phyloP scores from a whole-genome alignment of 2,329 filamentous ascomycete genomes.

The Celoporthe dispersa region DNA sequence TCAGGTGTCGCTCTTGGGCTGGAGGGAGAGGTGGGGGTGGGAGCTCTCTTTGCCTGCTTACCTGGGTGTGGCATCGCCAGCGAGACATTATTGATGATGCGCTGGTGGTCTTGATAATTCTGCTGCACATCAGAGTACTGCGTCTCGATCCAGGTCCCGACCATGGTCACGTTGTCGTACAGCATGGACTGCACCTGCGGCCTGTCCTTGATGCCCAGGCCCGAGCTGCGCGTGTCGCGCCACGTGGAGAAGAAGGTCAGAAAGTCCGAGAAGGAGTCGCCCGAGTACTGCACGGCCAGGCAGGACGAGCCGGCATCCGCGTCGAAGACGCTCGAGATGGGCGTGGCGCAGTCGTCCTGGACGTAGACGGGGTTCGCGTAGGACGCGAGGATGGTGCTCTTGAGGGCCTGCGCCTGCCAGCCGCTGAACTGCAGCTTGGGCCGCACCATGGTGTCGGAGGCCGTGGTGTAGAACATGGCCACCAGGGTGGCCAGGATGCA shows the following conservation, averaged over 20 bases:
- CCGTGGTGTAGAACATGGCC: conserved; percentile 76
- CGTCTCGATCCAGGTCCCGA: conserved; percentile 69
- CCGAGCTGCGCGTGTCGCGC: conserved; percentile 50
- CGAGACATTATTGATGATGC: conserved; percentile 76
- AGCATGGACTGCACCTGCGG: conserved; percentile 66
- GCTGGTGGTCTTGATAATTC: conserved; percentile 51
- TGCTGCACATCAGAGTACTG: conserved; percentile 55
- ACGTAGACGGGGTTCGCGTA: conserved; percentile 69
- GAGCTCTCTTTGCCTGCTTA: neutral
- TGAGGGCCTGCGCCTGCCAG: conserved; percentile 53
- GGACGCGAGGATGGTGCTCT: conserved; percentile 60
- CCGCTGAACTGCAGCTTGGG: conserved; percentile 68
- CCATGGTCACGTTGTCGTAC: conserved; percentile 74
- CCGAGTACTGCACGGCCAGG: conserved; percentile 70
- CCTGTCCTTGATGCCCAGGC: conserved; percentile 49
- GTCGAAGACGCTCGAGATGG: conserved; percentile 54
- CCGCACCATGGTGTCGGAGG: conserved; percentile 74
- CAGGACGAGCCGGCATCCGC: conserved; percentile 59
- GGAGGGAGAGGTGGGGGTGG: neutral
- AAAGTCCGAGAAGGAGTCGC: conserved; percentile 73
- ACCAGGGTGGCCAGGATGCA: conserved; percentile 68
- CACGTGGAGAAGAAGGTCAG: conserved; percentile 64
- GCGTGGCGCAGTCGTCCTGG: conserved; percentile 60
- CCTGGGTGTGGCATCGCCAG: conserved; percentile 76
- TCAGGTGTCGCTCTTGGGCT: too few species aligned